A percentile compares a stretch with the other conserved stretches of the same genome.
phyloP scores from a whole-genome alignment of 2,329 filamentous ascomycete species.

The Colletotrichum sidae region DNA sequence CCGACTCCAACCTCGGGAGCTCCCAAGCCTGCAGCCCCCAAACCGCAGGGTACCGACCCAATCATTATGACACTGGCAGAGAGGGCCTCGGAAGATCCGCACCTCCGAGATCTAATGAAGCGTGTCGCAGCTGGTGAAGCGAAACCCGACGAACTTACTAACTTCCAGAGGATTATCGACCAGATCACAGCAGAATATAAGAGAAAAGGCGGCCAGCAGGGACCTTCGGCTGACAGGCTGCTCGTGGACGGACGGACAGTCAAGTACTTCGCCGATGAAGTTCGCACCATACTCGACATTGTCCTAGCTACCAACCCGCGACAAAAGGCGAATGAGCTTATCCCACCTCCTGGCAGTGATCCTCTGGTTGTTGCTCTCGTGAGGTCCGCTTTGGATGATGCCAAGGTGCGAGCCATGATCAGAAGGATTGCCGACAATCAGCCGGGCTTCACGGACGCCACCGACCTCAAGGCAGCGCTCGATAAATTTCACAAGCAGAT shows the following conservation, averaged over 20 bases:
- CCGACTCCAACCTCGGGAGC: conserved; percentile 28
- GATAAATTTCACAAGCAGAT: conserved; percentile 56
- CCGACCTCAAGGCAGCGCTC: conserved; percentile 64
- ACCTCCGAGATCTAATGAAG: conserved; percentile 84
- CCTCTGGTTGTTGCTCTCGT: conserved; percentile 67
- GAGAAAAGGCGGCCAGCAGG: conserved; percentile 61
- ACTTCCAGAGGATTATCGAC: conserved; percentile 85
- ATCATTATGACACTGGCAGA: conserved; percentile 85
- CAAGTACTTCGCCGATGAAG: conserved; percentile 70
- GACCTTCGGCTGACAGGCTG: conserved; percentile 65
- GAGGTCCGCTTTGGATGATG: conserved; percentile 67
- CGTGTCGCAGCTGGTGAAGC: conserved; percentile 80
- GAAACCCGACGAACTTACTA: conserved; percentile 75
- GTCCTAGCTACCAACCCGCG: conserved; percentile 69
- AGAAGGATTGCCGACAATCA: conserved; percentile 64
- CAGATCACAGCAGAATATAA: conserved; percentile 75
- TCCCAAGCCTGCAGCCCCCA: conserved; percentile 30
- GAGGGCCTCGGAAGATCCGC: conserved; percentile 77
- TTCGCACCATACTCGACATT: conserved; percentile 68
- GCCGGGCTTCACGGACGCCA: conserved; percentile 63
- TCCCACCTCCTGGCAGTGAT: conserved; percentile 65
- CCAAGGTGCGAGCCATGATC: conserved; percentile 61
- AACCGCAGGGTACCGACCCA: conserved; percentile 52
- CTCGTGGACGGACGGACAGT: conserved; percentile 67
- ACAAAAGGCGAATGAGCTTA: conserved; percentile 64